Conservation (phyloP, 192 early-diverging fungal species). For the Piromyces finnis region DNA sequence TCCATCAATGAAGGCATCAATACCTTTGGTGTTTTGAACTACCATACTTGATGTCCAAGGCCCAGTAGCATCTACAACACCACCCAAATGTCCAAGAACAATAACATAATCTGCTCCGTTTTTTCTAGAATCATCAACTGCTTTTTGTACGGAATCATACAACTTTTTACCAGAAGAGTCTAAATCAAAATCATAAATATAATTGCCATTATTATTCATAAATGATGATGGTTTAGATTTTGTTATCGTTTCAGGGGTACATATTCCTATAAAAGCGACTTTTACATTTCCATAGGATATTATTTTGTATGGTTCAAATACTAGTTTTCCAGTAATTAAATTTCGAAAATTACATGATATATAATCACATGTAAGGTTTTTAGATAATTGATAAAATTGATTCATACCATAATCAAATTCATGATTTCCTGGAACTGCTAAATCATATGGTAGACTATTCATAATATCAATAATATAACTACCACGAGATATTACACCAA, state of each 20-base stretch:
- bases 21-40: not conserved
- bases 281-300: not conserved
- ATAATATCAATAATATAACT: not conserved
- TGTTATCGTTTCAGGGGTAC: not conserved
- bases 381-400: not conserved
- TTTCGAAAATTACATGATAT: not conserved
- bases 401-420: not conserved
- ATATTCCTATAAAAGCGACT: not conserved
- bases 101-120: not conserved
- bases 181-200: not conserved
- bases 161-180: not conserved
- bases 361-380: not conserved
- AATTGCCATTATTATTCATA: not conserved
- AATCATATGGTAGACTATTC: not conserved
- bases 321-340: not conserved
- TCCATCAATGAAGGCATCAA: not conserved
- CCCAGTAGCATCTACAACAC: not conserved
- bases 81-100: not conserved
- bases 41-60: not conserved
- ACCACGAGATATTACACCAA: not conserved
- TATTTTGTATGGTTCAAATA: not conserved
- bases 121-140: not conserved
- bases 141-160: not conserved
- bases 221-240: not conserved
- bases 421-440: not conserved